Evolutionary conservation across 192 early-diverging fungal species (phyloP), one percentile per base, ranked within the genome.

Genomic region (Coemansia pectinata): DNA sequence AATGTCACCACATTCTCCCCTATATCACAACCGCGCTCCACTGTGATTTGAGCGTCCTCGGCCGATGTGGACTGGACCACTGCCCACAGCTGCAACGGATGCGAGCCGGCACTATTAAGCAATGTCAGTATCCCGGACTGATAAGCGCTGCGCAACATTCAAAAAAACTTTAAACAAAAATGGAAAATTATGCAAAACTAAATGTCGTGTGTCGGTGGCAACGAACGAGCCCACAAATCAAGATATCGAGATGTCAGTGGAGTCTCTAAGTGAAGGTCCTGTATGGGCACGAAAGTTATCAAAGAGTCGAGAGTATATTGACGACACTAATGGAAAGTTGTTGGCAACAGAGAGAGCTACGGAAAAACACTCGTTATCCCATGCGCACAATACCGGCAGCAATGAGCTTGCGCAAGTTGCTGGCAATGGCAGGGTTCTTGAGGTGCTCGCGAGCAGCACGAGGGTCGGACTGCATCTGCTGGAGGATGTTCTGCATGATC

Each of bases 391-490:
- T 86, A 65, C 97, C 97, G 41, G 96, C 96, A 59, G 89, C 87
- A 70, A 97, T 90, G 62, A 99, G 86, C 72, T 91, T 95, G 76
- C 94, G 91, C 81, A 99, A 90, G 80, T 97, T 99, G 69, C 89
- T 87, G n/a, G 95, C 94, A 61, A 99, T 88, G 25, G 77, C 78
- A 2, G 95, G 95, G 88, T 98, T 98, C 88, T 97, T 95, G 81
- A 99, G 85, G 70, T 99, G 96, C 85, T 97, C 96, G 65, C 89
- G 89, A 31, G 90, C 91, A 40, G 97, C 96, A 62, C 87, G 86
- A 10, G 97, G 97, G 77, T 99, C 94, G 66, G 91, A 86, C 81
- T 98, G 95, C 94, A 97, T 97, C 82, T 97, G 96, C 80, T 95
- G 90, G 69, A 99, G 88, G 66, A 99, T 98, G 77, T 88, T 88